Percentiles rank a stretch among this genome's conserved stretches.
phyloP scores from a whole-genome alignment of 148 eudicot species.

The Chenopodium berlandieri region DNA sequence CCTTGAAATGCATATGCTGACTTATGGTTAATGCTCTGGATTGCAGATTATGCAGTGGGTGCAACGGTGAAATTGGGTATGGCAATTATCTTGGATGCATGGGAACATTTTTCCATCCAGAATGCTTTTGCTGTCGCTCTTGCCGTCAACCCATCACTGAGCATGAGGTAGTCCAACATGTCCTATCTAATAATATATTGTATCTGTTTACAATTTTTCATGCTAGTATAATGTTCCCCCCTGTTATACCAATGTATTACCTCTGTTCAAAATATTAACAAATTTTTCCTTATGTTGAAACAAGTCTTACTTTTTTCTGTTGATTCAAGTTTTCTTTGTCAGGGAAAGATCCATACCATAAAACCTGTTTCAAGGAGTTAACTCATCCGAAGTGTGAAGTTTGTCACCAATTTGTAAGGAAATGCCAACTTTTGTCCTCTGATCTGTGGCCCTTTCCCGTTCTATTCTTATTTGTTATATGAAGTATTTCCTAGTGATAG shows the following conservation, averaged over 20 bases:
- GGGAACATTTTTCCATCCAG: slow-evolving; percentile 86
- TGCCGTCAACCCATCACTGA: slow-evolving; percentile 83
- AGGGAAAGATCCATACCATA: slow-evolving; percentile 91
- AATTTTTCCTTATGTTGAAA: neutral
- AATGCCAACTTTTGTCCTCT: slow-evolving; percentile 9
- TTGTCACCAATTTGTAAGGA: slow-evolving; percentile 89
- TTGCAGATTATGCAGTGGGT: slow-evolving; percentile 79
- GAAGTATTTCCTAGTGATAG: neutral
- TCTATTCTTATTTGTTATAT: neutral
- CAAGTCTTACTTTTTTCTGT: slow-evolving; percentile 53
- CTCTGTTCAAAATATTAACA: neutral
- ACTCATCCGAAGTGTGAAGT: slow-evolving; percentile 95
- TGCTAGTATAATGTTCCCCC: neutral
- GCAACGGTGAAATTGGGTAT: slow-evolving; percentile 74
- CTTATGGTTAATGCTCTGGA: slow-evolving; percentile 15
- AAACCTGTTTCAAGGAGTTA: slow-evolving; percentile 82
- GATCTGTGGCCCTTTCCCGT: neutral
- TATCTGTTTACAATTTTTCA: neutral
- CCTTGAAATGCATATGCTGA: neutral
- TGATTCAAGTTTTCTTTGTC: slow-evolving; percentile 92
- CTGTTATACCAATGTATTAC: neutral
- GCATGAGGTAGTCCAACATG: slow-evolving; percentile 58
- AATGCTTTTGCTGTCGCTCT: slow-evolving; percentile 81
- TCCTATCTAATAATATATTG: neutral
- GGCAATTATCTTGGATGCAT: slow-evolving; percentile 94